phyloP scores from a whole-genome alignment of 2,329 filamentous ascomycete genomes.

The Xylaria sp. region DNA sequence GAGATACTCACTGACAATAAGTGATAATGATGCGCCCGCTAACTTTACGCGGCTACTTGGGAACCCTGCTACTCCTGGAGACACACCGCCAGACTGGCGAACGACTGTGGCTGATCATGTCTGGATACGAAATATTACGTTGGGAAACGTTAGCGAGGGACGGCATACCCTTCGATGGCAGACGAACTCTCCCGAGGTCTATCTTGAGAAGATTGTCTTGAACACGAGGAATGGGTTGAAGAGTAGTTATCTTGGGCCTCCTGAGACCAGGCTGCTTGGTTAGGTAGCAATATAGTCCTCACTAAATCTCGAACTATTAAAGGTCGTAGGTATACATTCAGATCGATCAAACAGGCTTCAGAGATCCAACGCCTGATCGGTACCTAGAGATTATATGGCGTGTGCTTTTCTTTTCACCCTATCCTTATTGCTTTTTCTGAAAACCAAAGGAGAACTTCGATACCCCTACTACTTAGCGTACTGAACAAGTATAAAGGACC shows the following conservation, averaged over 20 bases:
- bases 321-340: not conserved
- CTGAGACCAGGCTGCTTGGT: conserved; percentile 41
- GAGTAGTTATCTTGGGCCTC: conserved; percentile 52
- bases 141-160: conserved; percentile 43
- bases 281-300: not conserved
- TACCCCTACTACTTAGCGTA: too few relatives aligned
- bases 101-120: conserved; percentile 60
- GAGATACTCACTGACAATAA: conserved; percentile 60
- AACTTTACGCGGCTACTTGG: conserved; percentile 50
- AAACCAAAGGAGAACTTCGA: too few relatives aligned
- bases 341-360: not conserved
- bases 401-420: too few relatives aligned
- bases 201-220: conserved; percentile 53
- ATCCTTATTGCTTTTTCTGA: too few relatives aligned
- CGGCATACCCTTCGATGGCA: conserved; percentile 48
- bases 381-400: too few relatives aligned
- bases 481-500: too few relatives aligned
- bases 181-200: conserved; percentile 49
- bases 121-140: conserved; percentile 56
- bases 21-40: conserved; percentile 56
- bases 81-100: conserved; percentile 60
- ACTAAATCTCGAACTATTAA: not conserved
- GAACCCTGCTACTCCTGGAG: conserved; percentile 55
- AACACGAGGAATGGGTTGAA: conserved; percentile 48
- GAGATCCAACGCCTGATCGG: not conserved